Evolutionary conservation across 306 rosid genomes (phyloP), one percentile per base, ranked within the genome.

Genomic region (Trichosanthes cucumerina): DNA sequence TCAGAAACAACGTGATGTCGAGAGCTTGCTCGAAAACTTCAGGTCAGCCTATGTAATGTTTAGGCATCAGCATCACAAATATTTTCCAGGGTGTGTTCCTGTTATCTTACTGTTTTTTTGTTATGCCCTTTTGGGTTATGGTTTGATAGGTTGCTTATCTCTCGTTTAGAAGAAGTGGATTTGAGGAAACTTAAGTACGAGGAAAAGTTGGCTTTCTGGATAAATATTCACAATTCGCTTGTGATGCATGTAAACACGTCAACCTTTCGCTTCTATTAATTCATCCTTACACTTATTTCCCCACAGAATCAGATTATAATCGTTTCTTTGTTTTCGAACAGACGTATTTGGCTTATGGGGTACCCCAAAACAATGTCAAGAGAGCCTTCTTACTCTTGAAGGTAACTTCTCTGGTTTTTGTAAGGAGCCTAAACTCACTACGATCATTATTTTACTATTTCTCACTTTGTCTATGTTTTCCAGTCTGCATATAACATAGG

Each of bases 401-500:
- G 99, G 99, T 95, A 84, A 88, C 60, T 73, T 58, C 10, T 66
- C 77, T 63, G 1, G 36, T 46, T 47, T 74, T 34, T 19, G 19
- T 14, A 33, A 3, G 80, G 58, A 56, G 10, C 5, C 9, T 34
- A 13, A 33, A 9, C 16, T 34, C 41, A 47, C 58, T 19, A 66
- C 84, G 75, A 49, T 33, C 47, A 11, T 64, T 72, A 59, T 28
- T 26, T 28, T 26, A 16, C 63, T 78, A 58, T 80, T 76, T 44
- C 56, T 34, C 26, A 63, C 62, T 49, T 44, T 18, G 12, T 23
- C 5, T 28, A 31, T 65, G 64, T 80, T 79, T 21, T 82, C 77
- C 90, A 95, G 99, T 96, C 97, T 81, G 97, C 97, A 64, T 95
- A 95, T 85, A 95, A 95, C 53, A 83, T 95, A 23, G 99, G 97